Conservation (phyloP, 768 basidiomycete genomes). For the Lentinula lateritia region DNA sequence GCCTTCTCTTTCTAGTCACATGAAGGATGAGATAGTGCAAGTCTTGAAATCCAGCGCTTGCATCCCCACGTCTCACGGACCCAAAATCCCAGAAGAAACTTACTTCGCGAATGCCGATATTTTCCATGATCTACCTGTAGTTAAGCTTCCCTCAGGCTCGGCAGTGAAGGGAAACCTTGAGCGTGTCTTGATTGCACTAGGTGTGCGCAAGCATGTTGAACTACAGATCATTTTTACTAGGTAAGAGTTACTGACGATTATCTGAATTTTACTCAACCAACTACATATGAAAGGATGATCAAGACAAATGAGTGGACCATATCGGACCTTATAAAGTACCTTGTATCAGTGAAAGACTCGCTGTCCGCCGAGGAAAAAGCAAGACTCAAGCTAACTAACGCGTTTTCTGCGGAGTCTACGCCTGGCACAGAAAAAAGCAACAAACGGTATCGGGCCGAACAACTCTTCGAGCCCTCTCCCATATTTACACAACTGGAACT, state of each 20-base stretch:
- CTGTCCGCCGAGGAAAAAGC: conserved; percentile 38
- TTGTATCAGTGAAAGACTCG: conserved; percentile 71
- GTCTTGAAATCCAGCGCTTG: conserved; percentile 49
- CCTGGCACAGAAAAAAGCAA: conserved; percentile 23
- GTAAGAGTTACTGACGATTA: conserved; percentile 27
- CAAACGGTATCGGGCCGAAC: conserved; percentile 54
- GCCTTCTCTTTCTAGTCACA: conserved; percentile 49
- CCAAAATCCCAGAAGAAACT: conserved; percentile 63
- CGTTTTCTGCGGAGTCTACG: conserved; percentile 60
- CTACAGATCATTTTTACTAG: conserved; percentile 90
- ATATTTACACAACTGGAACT: conserved; percentile 66
- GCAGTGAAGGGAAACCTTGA: conserved; percentile 67
- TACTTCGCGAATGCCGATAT: conserved; percentile 86
- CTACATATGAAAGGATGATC: conserved; percentile 64
- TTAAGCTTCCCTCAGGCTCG: conserved; percentile 60
- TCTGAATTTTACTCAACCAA: not conserved
- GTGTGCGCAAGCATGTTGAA: conserved; percentile 88
- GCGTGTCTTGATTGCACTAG: conserved; percentile 63
- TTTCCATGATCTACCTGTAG: conserved; percentile 85
- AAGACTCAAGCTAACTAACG: conserved; percentile 63
- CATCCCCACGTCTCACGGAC: conserved; percentile 70
- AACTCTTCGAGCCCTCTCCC: conserved; percentile 83
- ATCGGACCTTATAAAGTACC: conserved; percentile 79
- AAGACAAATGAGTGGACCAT: conserved; percentile 89
- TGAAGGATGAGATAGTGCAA: conserved; percentile 42